phyloP scores from a whole-genome alignment of 106 monocot species.

The Apostasia ramifera region DNA sequence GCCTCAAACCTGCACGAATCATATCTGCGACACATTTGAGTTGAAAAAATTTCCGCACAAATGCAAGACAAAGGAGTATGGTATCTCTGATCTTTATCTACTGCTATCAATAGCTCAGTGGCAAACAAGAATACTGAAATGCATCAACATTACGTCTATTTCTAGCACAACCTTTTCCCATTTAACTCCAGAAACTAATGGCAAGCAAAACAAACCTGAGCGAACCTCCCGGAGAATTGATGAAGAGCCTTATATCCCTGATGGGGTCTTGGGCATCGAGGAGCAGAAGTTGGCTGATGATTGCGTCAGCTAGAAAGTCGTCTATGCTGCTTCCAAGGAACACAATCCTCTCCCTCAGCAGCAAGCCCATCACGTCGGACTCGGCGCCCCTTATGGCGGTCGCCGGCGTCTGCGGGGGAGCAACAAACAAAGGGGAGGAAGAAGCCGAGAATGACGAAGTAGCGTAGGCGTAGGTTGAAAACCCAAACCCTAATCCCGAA shows the following conservation, averaged over 20 bases:
- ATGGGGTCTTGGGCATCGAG: slow-evolving; percentile 81
- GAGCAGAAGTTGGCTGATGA: slow-evolving; percentile 85
- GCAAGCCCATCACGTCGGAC: slow-evolving; percentile 74
- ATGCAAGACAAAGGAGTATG: no score
- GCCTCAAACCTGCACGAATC: no score
- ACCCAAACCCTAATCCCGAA: slow-evolving; percentile 4
- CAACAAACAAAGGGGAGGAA: slow-evolving; percentile 5
- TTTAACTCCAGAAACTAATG: no score
- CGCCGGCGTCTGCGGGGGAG: slow-evolving; percentile 47
- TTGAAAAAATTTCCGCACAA: no score
- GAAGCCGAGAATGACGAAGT: slow-evolving; percentile 6
- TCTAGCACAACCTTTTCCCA: no score
- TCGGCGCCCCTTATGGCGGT: slow-evolving; percentile 46
- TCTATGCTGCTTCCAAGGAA: slow-evolving; percentile 77
- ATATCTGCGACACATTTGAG: no score
- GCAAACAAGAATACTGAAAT: no score
- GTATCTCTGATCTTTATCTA: no score
- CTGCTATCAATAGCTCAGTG: no score
- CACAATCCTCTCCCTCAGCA: slow-evolving; percentile 82
- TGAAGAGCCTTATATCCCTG: slow-evolving; percentile 81
- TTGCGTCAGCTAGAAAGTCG: slow-evolving; percentile 84
- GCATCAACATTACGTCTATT: no score
- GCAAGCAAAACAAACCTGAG: slow-evolving; percentile 48
- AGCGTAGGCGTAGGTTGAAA: neutral
- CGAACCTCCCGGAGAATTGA: slow-evolving; percentile 84